These are phyloP conservation scores for Leccinum griseonigrum DNA, from an alignment of 1,284 basidiomycete species.

Conservation along the genomic window DNA sequence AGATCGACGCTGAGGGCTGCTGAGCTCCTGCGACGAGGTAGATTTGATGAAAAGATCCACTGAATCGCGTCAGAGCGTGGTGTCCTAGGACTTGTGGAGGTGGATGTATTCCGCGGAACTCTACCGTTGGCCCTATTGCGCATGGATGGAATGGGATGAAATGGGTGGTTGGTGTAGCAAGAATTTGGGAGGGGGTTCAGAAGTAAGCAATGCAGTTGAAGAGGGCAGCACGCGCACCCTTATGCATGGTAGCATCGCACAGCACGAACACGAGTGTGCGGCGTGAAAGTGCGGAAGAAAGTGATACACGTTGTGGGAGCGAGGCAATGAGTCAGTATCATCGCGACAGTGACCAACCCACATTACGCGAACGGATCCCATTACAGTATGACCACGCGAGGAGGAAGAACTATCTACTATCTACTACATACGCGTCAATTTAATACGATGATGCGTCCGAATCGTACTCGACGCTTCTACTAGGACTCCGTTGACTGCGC, in stretches of 20 bases:
- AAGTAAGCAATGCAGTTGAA: constrained; percentile 14
- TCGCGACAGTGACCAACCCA: constrained; percentile 12
- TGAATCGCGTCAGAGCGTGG: constrained; percentile 42
- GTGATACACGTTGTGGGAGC: constrained; percentile 25
- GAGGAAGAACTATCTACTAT: constrained; percentile 1
- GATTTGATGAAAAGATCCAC: constrained; percentile 72
- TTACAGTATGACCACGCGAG: neutral
- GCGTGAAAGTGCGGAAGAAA: constrained; percentile 20
- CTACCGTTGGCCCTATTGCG: constrained; percentile 24
- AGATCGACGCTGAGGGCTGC: constrained; percentile 56
- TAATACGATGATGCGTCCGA: constrained; percentile 2
- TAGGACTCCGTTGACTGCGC: neutral
- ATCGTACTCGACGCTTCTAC: constrained; percentile 16
- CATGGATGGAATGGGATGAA: constrained; percentile 18
- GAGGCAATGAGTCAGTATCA: constrained; percentile 19
- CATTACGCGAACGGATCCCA: constrained; percentile 9
- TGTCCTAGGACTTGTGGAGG: constrained; percentile 27
- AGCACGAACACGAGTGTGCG: constrained; percentile 33
- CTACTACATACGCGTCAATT: neutral
- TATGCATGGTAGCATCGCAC: constrained; percentile 28
- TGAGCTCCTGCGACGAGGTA: constrained; percentile 56
- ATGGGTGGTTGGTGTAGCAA: constrained; percentile 3
- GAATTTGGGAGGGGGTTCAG: constrained; percentile 1
- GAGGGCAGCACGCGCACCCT: constrained; percentile 25
- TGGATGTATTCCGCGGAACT: constrained; percentile 21